phyloP scores from a whole-genome alignment of 2,329 filamentous ascomycete species.

The Exophiala aquamarina region DNA sequence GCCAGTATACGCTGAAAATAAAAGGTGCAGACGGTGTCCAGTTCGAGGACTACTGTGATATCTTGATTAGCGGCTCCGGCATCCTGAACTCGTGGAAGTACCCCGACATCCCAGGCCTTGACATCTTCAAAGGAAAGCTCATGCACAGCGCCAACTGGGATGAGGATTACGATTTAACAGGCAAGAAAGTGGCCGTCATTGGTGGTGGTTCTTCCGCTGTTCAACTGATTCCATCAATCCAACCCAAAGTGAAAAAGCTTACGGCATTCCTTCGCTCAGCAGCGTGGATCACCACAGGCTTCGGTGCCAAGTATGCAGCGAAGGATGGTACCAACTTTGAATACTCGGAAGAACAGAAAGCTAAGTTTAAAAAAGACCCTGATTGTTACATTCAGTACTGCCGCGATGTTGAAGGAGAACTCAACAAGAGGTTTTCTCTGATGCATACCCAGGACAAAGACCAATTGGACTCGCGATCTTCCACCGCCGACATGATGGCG shows the following conservation, averaged over 20 bases:
- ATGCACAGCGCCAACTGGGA: constrained; percentile 35
- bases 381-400: constrained; percentile 21
- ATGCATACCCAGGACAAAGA: constrained; percentile 1
- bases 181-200: constrained; percentile 28
- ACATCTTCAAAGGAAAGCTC: constrained; percentile 35
- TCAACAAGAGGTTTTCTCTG: constrained; percentile 27
- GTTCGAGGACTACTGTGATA: constrained; percentile 13
- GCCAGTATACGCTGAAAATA: constrained; percentile 17
- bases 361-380: constrained; percentile 18
- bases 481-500: constrained; percentile 6
- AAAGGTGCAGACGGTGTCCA: not conserved
- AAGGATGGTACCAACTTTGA: constrained; percentile 49
- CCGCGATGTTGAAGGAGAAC: constrained; percentile 30
- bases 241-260: constrained; percentile 28
- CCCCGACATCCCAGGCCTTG: constrained; percentile 35
- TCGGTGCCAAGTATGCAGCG: constrained; percentile 48
- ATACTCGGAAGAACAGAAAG: constrained; percentile 31
- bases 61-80: constrained; percentile 30
- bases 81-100: constrained; percentile 29
- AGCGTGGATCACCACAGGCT: constrained; percentile 51
- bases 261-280: constrained; percentile 39
- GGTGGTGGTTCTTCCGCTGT: constrained; percentile 27
- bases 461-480: constrained; percentile 1
- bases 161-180: constrained; percentile 18
- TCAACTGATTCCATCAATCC: constrained; percentile 36